Percentiles rank a stretch among this genome's conserved stretches.
Conservation (phyloP, 441 rosid species). For the Arabidopsis hybrid region DNA sequence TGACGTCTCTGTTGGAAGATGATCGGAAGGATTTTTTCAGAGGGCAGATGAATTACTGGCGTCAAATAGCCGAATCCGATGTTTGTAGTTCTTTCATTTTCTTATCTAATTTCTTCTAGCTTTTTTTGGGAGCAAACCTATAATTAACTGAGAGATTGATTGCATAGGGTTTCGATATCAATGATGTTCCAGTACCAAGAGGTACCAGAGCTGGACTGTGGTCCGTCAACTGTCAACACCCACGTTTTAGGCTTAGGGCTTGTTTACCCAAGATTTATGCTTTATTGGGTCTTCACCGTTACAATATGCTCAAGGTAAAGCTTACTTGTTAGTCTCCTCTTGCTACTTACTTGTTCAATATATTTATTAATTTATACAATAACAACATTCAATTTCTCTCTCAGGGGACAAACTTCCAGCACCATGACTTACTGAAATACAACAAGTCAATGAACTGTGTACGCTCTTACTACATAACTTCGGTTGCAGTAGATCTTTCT, state of each 20-base stretch:
- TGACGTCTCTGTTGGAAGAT: too few relatives aligned
- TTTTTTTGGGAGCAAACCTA: not conserved
- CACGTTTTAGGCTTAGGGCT: not conserved
- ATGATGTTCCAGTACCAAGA: not conserved
- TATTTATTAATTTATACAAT: too few relatives aligned
- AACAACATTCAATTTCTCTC: not conserved
- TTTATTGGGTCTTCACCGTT: constrained; percentile 9
- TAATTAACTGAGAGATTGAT: not conserved
- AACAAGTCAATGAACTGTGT: not conserved
- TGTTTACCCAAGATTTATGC: not conserved
- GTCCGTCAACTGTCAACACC: not conserved
- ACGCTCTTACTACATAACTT: not conserved
- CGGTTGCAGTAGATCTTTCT: not conserved
- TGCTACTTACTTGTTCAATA: not conserved
- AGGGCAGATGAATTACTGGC: not conserved
- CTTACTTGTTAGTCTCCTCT: not conserved
- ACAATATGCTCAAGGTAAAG: constrained; percentile 10
- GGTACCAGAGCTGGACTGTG: not conserved
- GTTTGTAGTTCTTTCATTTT: not conserved
- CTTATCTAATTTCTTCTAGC: not conserved
- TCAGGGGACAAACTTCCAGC: not conserved
- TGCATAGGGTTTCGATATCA: constrained; percentile 17
- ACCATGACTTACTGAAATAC: not conserved
- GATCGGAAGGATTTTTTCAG: too few relatives aligned
- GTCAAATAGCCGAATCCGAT: not conserved